Conservation (phyloP, 495 filamentous ascomycete species). For the Hypomontagnella submonticulosa region DNA sequence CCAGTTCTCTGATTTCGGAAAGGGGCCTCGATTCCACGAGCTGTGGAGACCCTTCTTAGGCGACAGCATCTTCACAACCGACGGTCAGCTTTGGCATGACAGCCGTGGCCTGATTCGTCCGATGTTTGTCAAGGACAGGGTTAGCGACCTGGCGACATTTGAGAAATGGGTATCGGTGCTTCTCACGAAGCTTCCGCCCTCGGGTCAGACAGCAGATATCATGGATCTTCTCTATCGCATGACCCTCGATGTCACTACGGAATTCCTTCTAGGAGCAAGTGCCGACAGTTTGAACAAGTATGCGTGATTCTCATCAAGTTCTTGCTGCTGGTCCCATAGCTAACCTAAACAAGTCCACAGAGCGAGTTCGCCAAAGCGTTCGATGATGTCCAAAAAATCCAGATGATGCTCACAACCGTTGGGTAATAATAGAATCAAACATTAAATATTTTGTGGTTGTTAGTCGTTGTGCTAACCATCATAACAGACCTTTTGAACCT, state of each 20-base stretch:
- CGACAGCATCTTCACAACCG: conserved; percentile 68
- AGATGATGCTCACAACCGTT: conserved; percentile 57
- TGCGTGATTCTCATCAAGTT: background rate
- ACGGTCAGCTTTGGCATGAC: conserved; percentile 65
- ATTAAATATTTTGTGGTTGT: conserved; percentile 1
- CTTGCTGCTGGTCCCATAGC: background rate
- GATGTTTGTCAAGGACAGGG: conserved; percentile 66
- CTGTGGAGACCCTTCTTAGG: conserved; percentile 67
- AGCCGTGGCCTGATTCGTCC: conserved; percentile 65
- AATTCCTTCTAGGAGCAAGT: conserved; percentile 66
- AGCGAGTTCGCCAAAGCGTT: conserved; percentile 64
- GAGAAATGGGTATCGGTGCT: conserved; percentile 59
- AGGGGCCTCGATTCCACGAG: conserved; percentile 61
- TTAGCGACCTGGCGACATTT: conserved; percentile 61
- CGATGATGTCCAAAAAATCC: conserved; percentile 62
- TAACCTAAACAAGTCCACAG: conserved; percentile 50
- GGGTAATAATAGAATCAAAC: conserved; percentile 43
- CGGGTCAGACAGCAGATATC: conserved; percentile 59
- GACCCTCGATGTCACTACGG: conserved; percentile 69
- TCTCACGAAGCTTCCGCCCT: conserved; percentile 52
- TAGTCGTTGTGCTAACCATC: conserved; percentile 10
- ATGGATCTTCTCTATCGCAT: conserved; percentile 65
- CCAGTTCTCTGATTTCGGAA: conserved; percentile 67
- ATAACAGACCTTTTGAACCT: conserved; percentile 52
- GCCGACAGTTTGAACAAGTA: conserved; percentile 64